Evolutionary conservation across 2,329 filamentous ascomycete species (phyloP).

Genomic region (Aspergillus sp.): DNA sequence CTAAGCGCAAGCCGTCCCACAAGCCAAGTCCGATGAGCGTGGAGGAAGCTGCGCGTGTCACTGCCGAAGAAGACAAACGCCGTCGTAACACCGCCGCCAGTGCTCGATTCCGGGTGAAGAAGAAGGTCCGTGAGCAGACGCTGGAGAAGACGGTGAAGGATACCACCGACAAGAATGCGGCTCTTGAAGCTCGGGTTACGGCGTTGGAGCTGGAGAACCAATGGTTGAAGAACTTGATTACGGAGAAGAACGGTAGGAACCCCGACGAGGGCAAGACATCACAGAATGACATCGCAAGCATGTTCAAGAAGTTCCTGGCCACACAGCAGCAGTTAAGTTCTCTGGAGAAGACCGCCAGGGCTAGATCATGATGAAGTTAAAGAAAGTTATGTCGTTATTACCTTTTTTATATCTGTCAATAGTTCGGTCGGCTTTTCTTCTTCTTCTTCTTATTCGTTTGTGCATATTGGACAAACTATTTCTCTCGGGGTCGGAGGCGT

Average conservation of each 20-base stretch:
- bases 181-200: constrained; percentile 64
- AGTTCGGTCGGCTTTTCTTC: background rate
- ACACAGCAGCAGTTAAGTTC: constrained; percentile 24
- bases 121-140: constrained; percentile 87
- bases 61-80: constrained; percentile 87
- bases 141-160: constrained; percentile 75
- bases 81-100: constrained; percentile 82
- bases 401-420: background rate
- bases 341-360: constrained; percentile 27
- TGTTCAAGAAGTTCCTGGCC: constrained; percentile 35
- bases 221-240: constrained; percentile 70
- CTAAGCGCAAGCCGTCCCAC: constrained; percentile 33
- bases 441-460: background rate
- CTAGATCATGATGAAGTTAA: constrained; percentile 15
- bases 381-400: constrained; percentile 1
- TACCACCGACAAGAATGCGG: constrained; percentile 66
- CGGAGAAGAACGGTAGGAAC: constrained; percentile 59
- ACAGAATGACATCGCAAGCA: constrained; percentile 40
- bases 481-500: constrained; percentile 4
- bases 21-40: constrained; percentile 40
- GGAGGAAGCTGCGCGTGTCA: constrained; percentile 62
- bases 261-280: constrained; percentile 25
- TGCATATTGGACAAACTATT: background rate
- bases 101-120: constrained; percentile 89
- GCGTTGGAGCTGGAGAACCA: constrained; percentile 75